These are phyloP conservation scores for Stromatinia cepivora DNA, from an alignment of 2,329 filamentous ascomycete species.

Conservation along the genomic window DNA sequence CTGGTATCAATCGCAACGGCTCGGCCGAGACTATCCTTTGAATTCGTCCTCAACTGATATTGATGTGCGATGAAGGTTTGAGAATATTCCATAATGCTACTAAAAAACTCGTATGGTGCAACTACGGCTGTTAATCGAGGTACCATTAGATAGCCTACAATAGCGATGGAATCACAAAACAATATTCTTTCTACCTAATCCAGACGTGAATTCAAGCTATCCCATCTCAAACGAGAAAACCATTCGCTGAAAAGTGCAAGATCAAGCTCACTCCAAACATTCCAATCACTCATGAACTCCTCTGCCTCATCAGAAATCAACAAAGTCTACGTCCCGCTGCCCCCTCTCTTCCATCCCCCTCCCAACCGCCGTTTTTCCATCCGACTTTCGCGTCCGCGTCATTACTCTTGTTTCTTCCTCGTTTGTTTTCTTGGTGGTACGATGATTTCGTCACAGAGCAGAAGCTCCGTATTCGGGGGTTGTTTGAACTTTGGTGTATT, in stretches of 20 bases:
- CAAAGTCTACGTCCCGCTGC: neutral
- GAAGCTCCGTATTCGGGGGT: too few relatives aligned
- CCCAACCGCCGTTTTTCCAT: neutral
- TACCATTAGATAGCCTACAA: neutral
- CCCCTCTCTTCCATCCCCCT: neutral
- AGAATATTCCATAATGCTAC: too few relatives aligned
- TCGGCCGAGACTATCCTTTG: neutral
- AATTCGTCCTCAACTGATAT: neutral
- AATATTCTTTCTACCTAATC: neutral
- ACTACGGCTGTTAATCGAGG: neutral
- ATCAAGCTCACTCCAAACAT: neutral
- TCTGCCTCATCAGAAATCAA: neutral
- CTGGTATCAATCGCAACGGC: neutral
- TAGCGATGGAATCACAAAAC: neutral
- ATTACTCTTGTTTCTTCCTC: neutral
- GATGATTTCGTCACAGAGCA: neutral
- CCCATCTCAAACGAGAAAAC: neutral
- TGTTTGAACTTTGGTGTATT: neutral
- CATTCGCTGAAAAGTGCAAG: slow-evolving; percentile 5
- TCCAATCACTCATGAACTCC: neutral
- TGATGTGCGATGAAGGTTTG: neutral
- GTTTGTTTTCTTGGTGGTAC: neutral
- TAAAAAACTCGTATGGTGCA: too few relatives aligned
- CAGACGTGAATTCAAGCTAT: neutral
- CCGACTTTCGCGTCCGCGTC: neutral